A percentile compares a stretch with the other conserved stretches of the same genome.
Evolutionary conservation across 129 eudicot genomes (phyloP).

Genomic region (Helianthus tuberosus): DNA sequence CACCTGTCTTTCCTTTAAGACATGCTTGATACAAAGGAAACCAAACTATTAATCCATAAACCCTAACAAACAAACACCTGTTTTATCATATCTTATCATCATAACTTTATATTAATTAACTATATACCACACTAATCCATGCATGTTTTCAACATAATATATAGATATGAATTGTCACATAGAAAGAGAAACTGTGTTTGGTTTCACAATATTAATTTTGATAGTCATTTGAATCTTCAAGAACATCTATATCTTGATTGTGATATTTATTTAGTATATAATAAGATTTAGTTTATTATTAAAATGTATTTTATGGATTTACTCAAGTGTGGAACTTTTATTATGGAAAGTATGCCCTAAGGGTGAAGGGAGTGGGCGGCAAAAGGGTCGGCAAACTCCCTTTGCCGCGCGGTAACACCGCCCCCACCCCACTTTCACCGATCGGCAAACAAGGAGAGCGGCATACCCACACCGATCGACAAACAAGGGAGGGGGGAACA

Average conservation of each 20-base stretch:
- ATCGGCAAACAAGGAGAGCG: no score
- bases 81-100: constrained; percentile 14
- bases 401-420: no score
- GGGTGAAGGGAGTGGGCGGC: no score
- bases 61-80: constrained; percentile 25
- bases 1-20: constrained; percentile 41
- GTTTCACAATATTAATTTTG: neutral
- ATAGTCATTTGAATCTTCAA: constrained; percentile 5
- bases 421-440: no score
- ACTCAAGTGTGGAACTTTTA: neutral
- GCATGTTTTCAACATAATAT: constrained; percentile 16
- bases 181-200: no score
- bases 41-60: constrained; percentile 38
- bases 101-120: constrained; percentile 7
- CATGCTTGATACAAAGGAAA: constrained; percentile 45
- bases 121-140: constrained; percentile 21
- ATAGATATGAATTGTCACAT: neutral
- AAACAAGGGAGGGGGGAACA: no score
- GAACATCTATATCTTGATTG: constrained; percentile 1
- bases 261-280: neutral
- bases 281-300: neutral
- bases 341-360: no score
- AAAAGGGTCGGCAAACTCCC: no score
- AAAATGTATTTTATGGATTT: neutral
- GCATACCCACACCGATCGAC: no score